Conservation (phyloP, 176 grass and related monocot genomes). For the Triticum timopheevii region DNA sequence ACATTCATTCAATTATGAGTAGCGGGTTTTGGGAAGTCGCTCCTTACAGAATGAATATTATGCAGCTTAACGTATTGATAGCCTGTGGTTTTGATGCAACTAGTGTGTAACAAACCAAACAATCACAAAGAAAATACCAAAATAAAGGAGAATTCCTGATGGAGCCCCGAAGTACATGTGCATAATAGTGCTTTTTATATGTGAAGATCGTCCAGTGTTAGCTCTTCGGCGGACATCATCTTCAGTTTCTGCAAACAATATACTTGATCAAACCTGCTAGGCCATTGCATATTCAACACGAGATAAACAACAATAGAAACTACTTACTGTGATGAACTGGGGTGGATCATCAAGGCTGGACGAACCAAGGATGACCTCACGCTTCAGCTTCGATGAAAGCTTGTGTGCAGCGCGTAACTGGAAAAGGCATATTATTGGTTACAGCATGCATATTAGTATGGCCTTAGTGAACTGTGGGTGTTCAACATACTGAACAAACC, state of each 20-base stretch:
- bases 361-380: slow-evolving; percentile 76
- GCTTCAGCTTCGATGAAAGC: slow-evolving; percentile 65
- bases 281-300: neutral
- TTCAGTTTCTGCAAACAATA: slow-evolving; percentile 65
- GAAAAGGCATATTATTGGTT: slow-evolving; percentile 25
- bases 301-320: slow-evolving; percentile 2
- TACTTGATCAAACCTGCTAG: slow-evolving; percentile 7
- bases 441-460: neutral
- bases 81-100: slow-evolving; percentile 14
- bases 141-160: neutral
- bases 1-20: slow-evolving; percentile 30
- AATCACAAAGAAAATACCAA: neutral
- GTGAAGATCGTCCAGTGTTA: slow-evolving; percentile 55
- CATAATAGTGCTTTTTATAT: slow-evolving; percentile 32
- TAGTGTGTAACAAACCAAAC: neutral
- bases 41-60: slow-evolving; percentile 37
- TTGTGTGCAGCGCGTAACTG: slow-evolving; percentile 66
- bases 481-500: slow-evolving; percentile 30
- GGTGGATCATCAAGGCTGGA: slow-evolving; percentile 72
- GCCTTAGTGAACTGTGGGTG: neutral
- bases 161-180: neutral
- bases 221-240: slow-evolving; percentile 52
- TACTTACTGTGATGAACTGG: slow-evolving; percentile 74
- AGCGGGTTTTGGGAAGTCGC: neutral
- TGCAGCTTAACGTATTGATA: slow-evolving; percentile 7